Conservation (phyloP, 257 asterid species). For the Schizonepeta tenuifolia region DNA sequence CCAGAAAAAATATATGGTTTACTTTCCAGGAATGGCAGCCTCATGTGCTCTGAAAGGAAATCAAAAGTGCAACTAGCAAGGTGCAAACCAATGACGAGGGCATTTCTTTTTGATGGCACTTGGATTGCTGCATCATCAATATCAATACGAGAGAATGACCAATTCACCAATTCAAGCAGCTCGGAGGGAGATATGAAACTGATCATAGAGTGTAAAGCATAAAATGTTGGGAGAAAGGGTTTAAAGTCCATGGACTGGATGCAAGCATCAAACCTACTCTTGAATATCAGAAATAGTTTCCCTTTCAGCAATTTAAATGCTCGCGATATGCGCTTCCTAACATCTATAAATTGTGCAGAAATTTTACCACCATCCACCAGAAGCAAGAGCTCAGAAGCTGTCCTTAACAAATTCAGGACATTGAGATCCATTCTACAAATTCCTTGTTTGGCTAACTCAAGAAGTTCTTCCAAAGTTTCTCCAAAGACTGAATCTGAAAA, state of each 20-base stretch:
- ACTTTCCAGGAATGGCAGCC: constrained; percentile 41
- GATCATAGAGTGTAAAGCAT: constrained; percentile 52
- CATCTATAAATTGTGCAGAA: constrained; percentile 41
- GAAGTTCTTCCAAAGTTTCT: constrained; percentile 50
- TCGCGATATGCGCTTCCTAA: constrained; percentile 44
- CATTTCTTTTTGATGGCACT: constrained; percentile 44
- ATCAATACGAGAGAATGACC: constrained; percentile 69
- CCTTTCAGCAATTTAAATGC: constrained; percentile 55
- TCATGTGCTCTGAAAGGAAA: constrained; percentile 49
- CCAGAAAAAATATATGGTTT: constrained; percentile 29
- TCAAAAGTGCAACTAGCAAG: constrained; percentile 66
- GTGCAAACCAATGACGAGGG: constrained; percentile 61
- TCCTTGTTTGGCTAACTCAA: constrained; percentile 50
- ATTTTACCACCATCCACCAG: constrained; percentile 38
- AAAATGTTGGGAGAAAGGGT: constrained; percentile 53
- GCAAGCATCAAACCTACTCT: constrained; percentile 62
- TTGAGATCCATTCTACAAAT: constrained; percentile 62
- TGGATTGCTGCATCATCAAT: constrained; percentile 34
- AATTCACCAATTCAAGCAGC: constrained; percentile 63
- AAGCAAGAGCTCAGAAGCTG: constrained; percentile 54
- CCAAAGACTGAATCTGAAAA: constrained; percentile 53
- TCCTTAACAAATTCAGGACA: constrained; percentile 60
- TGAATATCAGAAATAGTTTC: constrained; percentile 58
- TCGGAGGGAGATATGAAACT: constrained; percentile 53
- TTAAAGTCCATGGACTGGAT: constrained; percentile 49